Evolutionary conservation across 805 yeast genomes (phyloP), one percentile per base, ranked within the genome.

Genomic region (Hyphopichia homilentoma): DNA sequence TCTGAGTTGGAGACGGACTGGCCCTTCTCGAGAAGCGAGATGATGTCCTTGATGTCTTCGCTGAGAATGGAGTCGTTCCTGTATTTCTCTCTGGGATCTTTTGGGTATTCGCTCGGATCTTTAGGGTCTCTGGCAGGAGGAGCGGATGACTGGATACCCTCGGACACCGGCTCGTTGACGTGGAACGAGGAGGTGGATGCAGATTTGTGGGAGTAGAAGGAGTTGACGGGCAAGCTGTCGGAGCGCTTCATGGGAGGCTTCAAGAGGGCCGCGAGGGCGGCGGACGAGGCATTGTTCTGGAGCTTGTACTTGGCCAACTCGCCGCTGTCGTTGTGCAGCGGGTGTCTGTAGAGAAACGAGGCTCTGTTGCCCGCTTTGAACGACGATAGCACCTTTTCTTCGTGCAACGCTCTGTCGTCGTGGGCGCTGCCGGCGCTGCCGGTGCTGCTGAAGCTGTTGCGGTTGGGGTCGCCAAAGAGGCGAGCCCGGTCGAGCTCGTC

Each of bases 41-140:
- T 69, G 32, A 77, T 64, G 13, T 73, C 75, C 39, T 65, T 65
- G 16, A 78, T 48, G 29, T 75, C 81, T 16, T 58, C 61, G 23
- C 54, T 51, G 22, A 65, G 43, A 13, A 50, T 44, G 6, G 35
- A 29, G 30, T 49, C 55, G 21, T 21, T 27, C n/a, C n/a, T n/a
- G n/a, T n/a, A n/a, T n/a, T n/a, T n/a, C n/a, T n/a, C n/a, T n/a
- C n/a, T n/a, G n/a, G n/a, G n/a, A n/a, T n/a, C n/a, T n/a, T n/a
- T n/a, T n/a, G 26, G 38, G 14, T 18, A 17, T 6, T 20, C 11
- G 11, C 16, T 16, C n/a, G 29, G n/a, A 6, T 9, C 18, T 15
- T 14, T 7, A 13, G 29, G 18, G 7, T 22, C 9, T 7, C 2
- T 22, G 3, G 8, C 19, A 7, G 16, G 8, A n/a, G n/a, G 7